Evolutionary conservation across 106 monocot genomes (phyloP).

Genomic region (Hemerocallis citrina): DNA sequence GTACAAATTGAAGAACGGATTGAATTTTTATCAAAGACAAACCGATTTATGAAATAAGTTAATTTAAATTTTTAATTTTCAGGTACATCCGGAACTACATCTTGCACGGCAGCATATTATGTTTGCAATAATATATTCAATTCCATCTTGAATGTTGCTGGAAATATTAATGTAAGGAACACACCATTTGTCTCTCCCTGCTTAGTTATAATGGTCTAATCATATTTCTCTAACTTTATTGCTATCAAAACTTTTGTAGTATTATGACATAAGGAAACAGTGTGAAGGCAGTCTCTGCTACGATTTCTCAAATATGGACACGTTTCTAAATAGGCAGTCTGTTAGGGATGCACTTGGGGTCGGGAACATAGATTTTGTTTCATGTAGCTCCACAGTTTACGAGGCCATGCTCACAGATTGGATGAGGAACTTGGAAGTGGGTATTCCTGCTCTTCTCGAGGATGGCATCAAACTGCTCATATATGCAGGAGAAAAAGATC

Average conservation of each 20-base stretch:
- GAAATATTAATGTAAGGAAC: slow-evolving; percentile 54
- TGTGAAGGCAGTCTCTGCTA: slow-evolving; percentile 80
- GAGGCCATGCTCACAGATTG: slow-evolving; percentile 72
- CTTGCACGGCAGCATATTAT: slow-evolving; percentile 51
- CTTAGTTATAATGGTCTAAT: neutral
- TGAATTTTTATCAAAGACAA: neutral
- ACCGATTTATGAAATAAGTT: neutral
- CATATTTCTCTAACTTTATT: neutral
- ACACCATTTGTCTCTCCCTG: neutral
- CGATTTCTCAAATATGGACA: slow-evolving; percentile 92
- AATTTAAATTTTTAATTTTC: slow-evolving; percentile 3
- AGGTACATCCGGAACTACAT: slow-evolving; percentile 56
- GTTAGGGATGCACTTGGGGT: slow-evolving; percentile 78
- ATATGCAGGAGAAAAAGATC: slow-evolving; percentile 93
- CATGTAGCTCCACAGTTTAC: slow-evolving; percentile 73
- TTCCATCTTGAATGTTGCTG: slow-evolving; percentile 44
- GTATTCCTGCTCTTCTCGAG: slow-evolving; percentile 86
- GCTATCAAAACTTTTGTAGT: slow-evolving; percentile 21
- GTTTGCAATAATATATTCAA: slow-evolving; percentile 63
- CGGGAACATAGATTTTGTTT: slow-evolving; percentile 68
- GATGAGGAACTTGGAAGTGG: slow-evolving; percentile 93
- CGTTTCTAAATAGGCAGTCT: slow-evolving; percentile 49
- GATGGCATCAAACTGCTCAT: slow-evolving; percentile 71
- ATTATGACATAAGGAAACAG: slow-evolving; percentile 76
- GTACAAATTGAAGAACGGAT: no score